Base-by-base conservation (phyloP, 495 filamentous ascomycete species). In the Rusavskia elegans region DNA sequence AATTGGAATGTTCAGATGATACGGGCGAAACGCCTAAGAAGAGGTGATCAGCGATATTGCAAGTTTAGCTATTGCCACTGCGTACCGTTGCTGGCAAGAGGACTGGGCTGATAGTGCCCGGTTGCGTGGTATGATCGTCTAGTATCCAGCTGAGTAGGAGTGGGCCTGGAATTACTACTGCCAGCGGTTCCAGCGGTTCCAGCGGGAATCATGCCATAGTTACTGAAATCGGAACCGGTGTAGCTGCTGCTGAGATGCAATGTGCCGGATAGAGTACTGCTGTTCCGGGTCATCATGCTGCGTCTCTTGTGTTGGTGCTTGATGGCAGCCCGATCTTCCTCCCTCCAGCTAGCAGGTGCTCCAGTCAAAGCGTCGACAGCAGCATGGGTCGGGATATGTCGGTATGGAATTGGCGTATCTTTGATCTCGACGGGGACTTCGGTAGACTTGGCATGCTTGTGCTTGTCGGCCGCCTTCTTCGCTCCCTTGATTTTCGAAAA, bases 361-460 rank as follows among this genome's bases (percentile, higher is more conserved):
- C 70, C 67, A n/a, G 70, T 66, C 39, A 79, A 50, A 46, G 79
- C 73, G 57, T 83, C 77, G 38, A 66, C 58, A 48, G 73, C 73
- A 39, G 77, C 77, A 63, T 80, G 77, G 30, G 65, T 76, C 21
- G 74, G 73, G n/a, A 78, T 58, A 54, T 80, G 77, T 53, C 62
- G 68, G 58, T 80, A 80, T 17, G 70, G 69, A 25, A 62, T 35
- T 48, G 53, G 48, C 6, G n/a, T 36, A n/a, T 51, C 40, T 38
- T 38, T 56, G 8, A 14, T 36, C 23, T 23, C 38, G 2, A 29
- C 51, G 2, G 44, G 42, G 7, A 29, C 30, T 17, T 48, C 42
- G 16, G 29, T 17, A 27, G 41, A 17, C 45, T 53, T 48, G 9
- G 53, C 49, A 38, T 58, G 50, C 49, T 62, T 58, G 44, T 62